phyloP scores from a whole-genome alignment of 202 grass and related monocot genomes.

The Setaria viridis region DNA sequence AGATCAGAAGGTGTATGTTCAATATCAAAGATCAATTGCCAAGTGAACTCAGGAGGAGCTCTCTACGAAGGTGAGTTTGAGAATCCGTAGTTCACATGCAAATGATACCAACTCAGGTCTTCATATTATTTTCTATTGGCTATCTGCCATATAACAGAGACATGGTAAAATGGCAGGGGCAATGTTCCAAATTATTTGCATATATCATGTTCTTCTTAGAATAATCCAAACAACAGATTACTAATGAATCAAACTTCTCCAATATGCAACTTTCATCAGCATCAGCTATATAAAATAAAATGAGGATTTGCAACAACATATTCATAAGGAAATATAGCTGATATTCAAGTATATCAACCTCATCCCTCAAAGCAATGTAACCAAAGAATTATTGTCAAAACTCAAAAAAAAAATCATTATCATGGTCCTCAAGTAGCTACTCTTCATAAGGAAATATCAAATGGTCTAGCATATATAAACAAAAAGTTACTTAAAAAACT shows the following conservation, averaged over 20 bases:
- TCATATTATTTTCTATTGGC: neutral
- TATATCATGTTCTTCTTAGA: slow-evolving; percentile 9
- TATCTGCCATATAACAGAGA: neutral
- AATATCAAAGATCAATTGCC: neutral
- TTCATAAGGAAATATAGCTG: no score
- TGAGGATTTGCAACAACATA: neutral
- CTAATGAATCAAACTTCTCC: slow-evolving; percentile 4
- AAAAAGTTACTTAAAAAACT: neutral
- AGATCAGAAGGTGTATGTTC: neutral
- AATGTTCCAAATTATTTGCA: slow-evolving; percentile 13
- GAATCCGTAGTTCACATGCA: neutral
- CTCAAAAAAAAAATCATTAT: neutral
- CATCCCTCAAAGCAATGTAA: neutral
- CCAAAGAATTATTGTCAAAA: neutral
- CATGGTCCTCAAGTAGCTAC: neutral
- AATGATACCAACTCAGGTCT: slow-evolving; percentile 5
- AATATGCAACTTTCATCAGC: slow-evolving; percentile 10
- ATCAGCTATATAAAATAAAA: neutral
- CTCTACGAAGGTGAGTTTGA: neutral
- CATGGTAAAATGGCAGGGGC: neutral
- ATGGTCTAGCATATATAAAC: slow-evolving; percentile 13
- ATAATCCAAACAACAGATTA: slow-evolving; percentile 10
- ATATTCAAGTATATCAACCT: neutral
- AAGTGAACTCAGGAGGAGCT: neutral
- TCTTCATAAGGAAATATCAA: neutral